Percentiles rank a stretch among this genome's conserved stretches.
Conservation (phyloP, 2,329 filamentous ascomycete genomes). For the Apiospora hydei region DNA sequence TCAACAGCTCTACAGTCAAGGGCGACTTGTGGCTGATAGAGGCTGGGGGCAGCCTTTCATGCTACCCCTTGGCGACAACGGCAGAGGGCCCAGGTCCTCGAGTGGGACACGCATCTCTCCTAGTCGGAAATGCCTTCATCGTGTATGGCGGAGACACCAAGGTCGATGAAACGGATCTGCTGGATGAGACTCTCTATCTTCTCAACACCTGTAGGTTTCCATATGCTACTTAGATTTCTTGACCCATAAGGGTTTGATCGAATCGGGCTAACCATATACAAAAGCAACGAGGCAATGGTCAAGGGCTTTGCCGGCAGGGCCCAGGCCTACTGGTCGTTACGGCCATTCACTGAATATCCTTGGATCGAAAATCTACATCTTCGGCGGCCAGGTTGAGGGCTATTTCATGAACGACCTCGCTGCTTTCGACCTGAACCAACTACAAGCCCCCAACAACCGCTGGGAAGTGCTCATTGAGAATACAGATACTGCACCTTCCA, state of each 20-base stretch:
- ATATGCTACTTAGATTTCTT: constrained; percentile 7
- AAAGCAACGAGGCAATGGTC: constrained; percentile 98
- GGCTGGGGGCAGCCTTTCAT: constrained; percentile 84
- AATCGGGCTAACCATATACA: constrained; percentile 16
- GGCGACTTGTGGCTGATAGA: constrained; percentile 99
- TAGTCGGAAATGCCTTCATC: constrained; percentile 98
- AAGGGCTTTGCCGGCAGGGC: constrained; percentile 84
- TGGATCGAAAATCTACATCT: constrained; percentile 96
- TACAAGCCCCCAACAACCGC: constrained; percentile 88
- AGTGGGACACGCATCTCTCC: constrained; percentile 90
- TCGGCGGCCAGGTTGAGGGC: constrained; percentile 96
- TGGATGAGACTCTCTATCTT: constrained; percentile 95
- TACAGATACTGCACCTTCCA: constrained; percentile 66
- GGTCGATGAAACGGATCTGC: constrained; percentile 86
- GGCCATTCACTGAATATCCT: constrained; percentile 96
- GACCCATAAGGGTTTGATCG: neutral
- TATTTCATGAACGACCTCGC: constrained; percentile 98
- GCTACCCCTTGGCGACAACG: constrained; percentile 89
- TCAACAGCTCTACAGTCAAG: constrained; percentile 94
- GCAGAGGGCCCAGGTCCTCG: constrained; percentile 93
- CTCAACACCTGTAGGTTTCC: constrained; percentile 88
- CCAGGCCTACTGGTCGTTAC: constrained; percentile 88
- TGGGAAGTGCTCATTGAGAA: constrained; percentile 93
- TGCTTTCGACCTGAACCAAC: constrained; percentile 92
- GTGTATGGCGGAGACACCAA: constrained; percentile 99